Conservation (phyloP, 2,329 filamentous ascomycete genomes). For the Fusarium chlamydosporum region DNA sequence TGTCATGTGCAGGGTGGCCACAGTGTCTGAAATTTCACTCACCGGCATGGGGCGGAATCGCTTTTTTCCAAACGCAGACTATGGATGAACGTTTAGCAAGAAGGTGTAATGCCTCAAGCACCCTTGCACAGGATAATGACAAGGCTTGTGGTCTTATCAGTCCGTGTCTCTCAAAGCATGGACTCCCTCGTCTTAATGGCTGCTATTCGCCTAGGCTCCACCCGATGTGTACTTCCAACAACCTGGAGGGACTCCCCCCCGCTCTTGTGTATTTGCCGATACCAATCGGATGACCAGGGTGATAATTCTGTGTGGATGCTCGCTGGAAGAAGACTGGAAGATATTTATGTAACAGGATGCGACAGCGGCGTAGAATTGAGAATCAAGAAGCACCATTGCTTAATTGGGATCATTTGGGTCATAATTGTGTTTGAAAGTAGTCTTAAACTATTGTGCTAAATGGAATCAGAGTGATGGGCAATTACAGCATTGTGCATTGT, state of each 20-base stretch:
- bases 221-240: neutral
- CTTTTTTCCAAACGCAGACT: neutral
- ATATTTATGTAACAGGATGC: too few species aligned
- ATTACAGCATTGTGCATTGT: neutral
- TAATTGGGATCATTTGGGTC: too few species aligned
- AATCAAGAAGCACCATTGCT: too few species aligned
- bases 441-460: neutral
- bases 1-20: neutral
- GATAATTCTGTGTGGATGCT: neutral
- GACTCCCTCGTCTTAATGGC: neutral
- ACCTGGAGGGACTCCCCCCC: neutral
- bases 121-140: neutral
- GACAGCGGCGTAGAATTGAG: too few species aligned
- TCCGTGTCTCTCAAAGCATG: neutral
- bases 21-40: neutral
- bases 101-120: neutral
- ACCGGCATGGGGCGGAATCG: neutral
- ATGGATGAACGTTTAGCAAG: neutral
- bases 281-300: neutral
- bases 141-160: neutral
- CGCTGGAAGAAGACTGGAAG: neutral
- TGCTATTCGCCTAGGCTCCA: neutral
- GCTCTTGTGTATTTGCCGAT: neutral
- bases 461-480: neutral
- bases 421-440: too few species aligned